Evolutionary conservation across 345 rosid species (phyloP).

Genomic region (Anastatica hierochuntica): DNA sequence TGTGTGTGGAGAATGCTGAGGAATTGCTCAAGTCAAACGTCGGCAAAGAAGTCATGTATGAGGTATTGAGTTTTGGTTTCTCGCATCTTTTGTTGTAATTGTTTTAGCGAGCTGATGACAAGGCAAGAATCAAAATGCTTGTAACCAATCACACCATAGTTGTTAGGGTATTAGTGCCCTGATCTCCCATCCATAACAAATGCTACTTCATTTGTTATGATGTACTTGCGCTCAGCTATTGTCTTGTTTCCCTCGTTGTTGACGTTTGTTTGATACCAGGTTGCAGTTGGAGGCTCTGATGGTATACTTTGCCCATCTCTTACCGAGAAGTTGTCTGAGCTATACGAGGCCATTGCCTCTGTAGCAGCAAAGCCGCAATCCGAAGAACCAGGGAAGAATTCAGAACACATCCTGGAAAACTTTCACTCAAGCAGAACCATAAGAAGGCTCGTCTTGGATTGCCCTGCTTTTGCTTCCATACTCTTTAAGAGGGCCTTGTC

Average conservation of each 20-base stretch:
- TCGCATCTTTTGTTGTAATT: not conserved
- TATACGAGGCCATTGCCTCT: constrained; percentile 56
- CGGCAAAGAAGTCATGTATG: constrained; percentile 72
- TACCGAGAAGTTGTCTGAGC: constrained; percentile 45
- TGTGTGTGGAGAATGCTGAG: constrained; percentile 52
- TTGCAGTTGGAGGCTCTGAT: constrained; percentile 57
- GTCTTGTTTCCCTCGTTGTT: not conserved
- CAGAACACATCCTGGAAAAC: constrained; percentile 60
- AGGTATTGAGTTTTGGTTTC: constrained; percentile 36
- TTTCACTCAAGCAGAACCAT: constrained; percentile 77
- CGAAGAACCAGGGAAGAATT: constrained; percentile 25
- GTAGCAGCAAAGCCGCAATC: constrained; percentile 55
- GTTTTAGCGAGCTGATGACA: no score
- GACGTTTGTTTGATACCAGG: constrained; percentile 29
- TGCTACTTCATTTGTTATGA: no score
- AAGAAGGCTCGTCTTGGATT: constrained; percentile 61
- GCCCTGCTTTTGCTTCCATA: constrained; percentile 53
- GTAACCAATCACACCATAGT: no score
- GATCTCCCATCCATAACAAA: not conserved
- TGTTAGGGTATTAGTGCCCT: no score
- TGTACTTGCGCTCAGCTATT: no score
- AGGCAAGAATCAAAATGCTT: no score
- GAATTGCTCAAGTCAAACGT: constrained; percentile 65
- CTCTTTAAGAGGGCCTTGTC: constrained; percentile 67
- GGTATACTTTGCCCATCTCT: constrained; percentile 50